phyloP scores from a whole-genome alignment of 345 rosid genomes.

The Aquilaria sinensis region DNA sequence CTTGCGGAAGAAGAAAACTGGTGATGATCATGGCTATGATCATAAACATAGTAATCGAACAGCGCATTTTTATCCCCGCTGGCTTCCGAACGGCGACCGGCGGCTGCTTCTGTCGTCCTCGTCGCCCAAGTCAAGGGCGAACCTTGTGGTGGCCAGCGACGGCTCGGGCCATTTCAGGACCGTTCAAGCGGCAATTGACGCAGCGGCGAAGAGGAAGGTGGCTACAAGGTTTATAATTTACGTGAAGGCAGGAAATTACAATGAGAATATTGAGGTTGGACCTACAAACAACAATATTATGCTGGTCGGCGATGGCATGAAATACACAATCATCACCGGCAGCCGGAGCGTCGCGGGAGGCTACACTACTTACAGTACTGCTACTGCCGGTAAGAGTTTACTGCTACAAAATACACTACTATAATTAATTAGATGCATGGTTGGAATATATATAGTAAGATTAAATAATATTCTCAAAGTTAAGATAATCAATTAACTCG shows the following conservation, averaged over 20 bases:
- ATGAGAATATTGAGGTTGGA: constrained; percentile 65
- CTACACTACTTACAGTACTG: constrained; percentile 82
- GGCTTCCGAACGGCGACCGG: constrained; percentile 38
- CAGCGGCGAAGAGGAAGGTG: constrained; percentile 50
- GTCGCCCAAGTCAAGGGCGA: constrained; percentile 20
- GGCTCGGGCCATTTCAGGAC: constrained; percentile 53
- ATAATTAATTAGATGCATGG: background rate
- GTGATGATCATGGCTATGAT: background rate
- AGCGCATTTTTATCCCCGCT: constrained; percentile 27
- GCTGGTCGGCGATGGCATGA: constrained; percentile 73
- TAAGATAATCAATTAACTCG: too few relatives aligned
- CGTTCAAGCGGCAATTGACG: constrained; percentile 55
- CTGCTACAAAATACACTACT: background rate
- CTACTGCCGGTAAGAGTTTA: constrained; percentile 63
- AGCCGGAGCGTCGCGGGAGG: constrained; percentile 61
- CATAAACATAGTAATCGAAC: constrained; percentile 4
- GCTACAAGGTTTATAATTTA: constrained; percentile 52
- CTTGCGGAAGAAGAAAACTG: constrained; percentile 14
- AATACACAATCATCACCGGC: constrained; percentile 54
- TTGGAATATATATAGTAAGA: background rate
- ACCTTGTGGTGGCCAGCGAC: constrained; percentile 56
- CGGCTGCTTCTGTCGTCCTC: constrained; percentile 27
- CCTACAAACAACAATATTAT: constrained; percentile 48
- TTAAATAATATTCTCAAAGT: too few relatives aligned
- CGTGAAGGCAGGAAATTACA: constrained; percentile 70